These are phyloP conservation scores for Aristolochia contorta DNA, from an alignment of 164 flowering plant species.

Conservation along the genomic window DNA sequence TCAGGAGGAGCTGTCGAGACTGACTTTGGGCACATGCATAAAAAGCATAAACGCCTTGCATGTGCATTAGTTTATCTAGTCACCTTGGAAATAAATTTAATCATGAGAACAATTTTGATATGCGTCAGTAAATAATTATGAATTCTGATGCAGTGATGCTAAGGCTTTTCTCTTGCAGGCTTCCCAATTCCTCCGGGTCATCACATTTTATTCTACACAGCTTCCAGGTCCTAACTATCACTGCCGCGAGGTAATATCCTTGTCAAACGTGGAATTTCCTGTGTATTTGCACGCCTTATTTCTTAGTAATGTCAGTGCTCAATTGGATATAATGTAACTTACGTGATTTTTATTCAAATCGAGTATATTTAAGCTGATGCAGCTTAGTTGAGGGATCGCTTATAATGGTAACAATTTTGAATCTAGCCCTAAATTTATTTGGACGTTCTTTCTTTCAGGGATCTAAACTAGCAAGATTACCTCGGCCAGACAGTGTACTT, in stretches of 20 bases:
- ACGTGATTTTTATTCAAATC: background rate
- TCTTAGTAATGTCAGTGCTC: background rate
- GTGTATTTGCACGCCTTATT: background rate
- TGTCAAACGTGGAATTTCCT: background rate
- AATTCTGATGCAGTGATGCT: background rate
- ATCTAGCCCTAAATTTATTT: background rate
- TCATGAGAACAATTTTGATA: too few relatives aligned
- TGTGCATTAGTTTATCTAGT: too few relatives aligned
- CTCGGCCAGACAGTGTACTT: conserved; percentile 51
- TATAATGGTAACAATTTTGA: background rate
- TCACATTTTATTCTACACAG: conserved; percentile 90
- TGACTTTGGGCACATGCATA: too few relatives aligned
- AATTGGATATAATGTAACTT: background rate
- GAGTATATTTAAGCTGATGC: too few relatives aligned
- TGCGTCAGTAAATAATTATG: too few relatives aligned
- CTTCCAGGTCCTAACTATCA: conserved; percentile 99
- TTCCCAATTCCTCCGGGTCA: conserved; percentile 71
- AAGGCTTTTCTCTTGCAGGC: conserved; percentile 33
- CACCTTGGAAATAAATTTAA: too few relatives aligned
- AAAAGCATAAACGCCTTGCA: too few relatives aligned
- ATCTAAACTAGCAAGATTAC: conserved; percentile 81
- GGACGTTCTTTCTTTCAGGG: conserved; percentile 38
- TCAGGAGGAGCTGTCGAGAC: too few relatives aligned
- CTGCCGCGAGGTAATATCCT: conserved; percentile 75
- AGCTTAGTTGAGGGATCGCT: too few relatives aligned